A percentile compares a stretch with the other conserved stretches of the same genome.
Conservation (phyloP, 2,329 filamentous ascomycete genomes). For the Pseudocercospora vitis region DNA sequence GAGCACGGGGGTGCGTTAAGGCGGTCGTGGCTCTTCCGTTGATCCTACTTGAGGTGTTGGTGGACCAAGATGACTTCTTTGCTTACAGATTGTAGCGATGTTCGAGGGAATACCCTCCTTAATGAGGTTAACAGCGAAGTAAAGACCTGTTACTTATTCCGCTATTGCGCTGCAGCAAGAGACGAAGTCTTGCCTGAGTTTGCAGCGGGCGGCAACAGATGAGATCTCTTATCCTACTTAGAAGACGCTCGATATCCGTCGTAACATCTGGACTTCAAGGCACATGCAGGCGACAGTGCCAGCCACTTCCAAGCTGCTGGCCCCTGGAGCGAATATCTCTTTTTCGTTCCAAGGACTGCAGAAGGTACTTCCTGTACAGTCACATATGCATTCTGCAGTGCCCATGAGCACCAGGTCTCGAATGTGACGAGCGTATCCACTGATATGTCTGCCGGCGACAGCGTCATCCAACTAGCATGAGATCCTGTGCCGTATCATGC, state of each 20-base stretch:
- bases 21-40: no score
- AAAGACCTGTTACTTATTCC: slow-evolving; percentile 35
- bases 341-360: slow-evolving; percentile 31
- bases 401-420: slow-evolving; percentile 20
- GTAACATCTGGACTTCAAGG: slow-evolving; percentile 27
- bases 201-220: slow-evolving; percentile 24
- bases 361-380: slow-evolving; percentile 21
- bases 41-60: no score
- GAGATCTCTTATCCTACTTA: slow-evolving; percentile 30
- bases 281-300: slow-evolving; percentile 12
- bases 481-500: slow-evolving; percentile 29
- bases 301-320: slow-evolving; percentile 17
- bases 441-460: slow-evolving; percentile 37
- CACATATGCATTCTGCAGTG: not conserved
- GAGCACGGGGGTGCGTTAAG: no score
- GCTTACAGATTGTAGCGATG: slow-evolving; percentile 25
- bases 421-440: slow-evolving; percentile 33
- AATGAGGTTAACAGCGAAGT: slow-evolving; percentile 31
- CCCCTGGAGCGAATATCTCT: slow-evolving; percentile 33
- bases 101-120: slow-evolving; percentile 35
- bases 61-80: slow-evolving; percentile 12
- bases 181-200: slow-evolving; percentile 25
- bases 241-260: slow-evolving; percentile 23
- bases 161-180: slow-evolving; percentile 23
- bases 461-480: slow-evolving; percentile 41